Percentiles rank a stretch among this genome's conserved stretches.
These are phyloP conservation scores for Russula compacta DNA, from an alignment of 768 basidiomycete genomes.

Conservation along the genomic window DNA sequence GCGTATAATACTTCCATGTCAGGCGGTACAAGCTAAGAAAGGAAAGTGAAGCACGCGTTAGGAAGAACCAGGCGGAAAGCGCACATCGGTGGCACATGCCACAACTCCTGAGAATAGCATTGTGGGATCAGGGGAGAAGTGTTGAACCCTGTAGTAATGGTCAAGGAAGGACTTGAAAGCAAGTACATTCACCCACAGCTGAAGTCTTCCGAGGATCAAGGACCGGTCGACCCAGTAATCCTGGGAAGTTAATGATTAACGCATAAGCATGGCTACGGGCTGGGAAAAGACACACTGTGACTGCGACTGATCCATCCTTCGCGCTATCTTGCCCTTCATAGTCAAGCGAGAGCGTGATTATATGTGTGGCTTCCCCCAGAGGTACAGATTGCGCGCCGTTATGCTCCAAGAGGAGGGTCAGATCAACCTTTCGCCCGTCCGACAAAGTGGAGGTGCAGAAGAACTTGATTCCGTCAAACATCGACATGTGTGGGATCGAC, in stretches of 20 bases:
- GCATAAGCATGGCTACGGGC: not conserved
- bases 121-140: slow-evolving; percentile 68
- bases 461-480: slow-evolving; percentile 17
- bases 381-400: slow-evolving; percentile 11
- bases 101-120: slow-evolving; percentile 80
- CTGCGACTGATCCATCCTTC: slow-evolving; percentile 1
- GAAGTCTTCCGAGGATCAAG: slow-evolving; percentile 14
- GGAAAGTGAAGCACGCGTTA: not conserved
- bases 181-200: slow-evolving; percentile 7
- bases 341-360: slow-evolving; percentile 13
- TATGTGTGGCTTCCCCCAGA: slow-evolving; percentile 13
- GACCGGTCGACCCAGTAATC: slow-evolving; percentile 19
- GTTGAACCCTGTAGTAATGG: slow-evolving; percentile 23
- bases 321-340: slow-evolving; percentile 14
- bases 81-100: slow-evolving; percentile 60
- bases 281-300: slow-evolving; percentile 9
- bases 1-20: slow-evolving; percentile 70
- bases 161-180: not conserved
- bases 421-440: slow-evolving; percentile 1
- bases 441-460: slow-evolving; percentile 13
- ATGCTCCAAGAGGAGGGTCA: slow-evolving; percentile 5
- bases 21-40: slow-evolving; percentile 40
- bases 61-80: slow-evolving; percentile 16
- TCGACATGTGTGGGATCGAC: not conserved
- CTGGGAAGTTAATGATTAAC: not conserved